phyloP scores from a whole-genome alignment of 768 basidiomycete genomes.

The Basidioascus undulatus region DNA sequence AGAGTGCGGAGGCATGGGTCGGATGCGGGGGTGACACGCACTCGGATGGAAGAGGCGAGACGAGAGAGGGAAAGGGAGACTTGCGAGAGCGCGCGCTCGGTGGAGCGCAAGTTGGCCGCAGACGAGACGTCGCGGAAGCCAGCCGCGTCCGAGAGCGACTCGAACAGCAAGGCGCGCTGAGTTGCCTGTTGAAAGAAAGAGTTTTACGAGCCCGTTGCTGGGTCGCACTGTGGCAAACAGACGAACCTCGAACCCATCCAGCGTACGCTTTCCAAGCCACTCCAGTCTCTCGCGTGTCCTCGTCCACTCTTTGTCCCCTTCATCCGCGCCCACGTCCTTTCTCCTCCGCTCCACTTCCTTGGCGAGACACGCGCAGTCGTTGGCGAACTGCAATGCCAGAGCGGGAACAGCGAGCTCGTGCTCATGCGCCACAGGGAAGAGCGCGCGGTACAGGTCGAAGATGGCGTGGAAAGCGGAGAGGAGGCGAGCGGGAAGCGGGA shows the following conservation, averaged over 20 bases:
- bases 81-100: slow-evolving; percentile 41
- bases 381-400: slow-evolving; percentile 47
- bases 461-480: too few species aligned
- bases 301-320: slow-evolving; percentile 27
- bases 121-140: slow-evolving; percentile 51
- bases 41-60: slow-evolving; percentile 47
- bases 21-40: slow-evolving; percentile 16
- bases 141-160: slow-evolving; percentile 29
- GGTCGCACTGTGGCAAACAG: slow-evolving; percentile 4
- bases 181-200: slow-evolving; percentile 22
- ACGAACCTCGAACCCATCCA: slow-evolving; percentile 43
- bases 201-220: neutral
- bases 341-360: slow-evolving; percentile 20
- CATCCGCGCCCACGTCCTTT: slow-evolving; percentile 11
- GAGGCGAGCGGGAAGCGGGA: too few species aligned
- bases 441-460: slow-evolving; percentile 53
- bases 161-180: slow-evolving; percentile 26
- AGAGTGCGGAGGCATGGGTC: neutral
- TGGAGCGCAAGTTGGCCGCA: slow-evolving; percentile 45
- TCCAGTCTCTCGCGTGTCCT: slow-evolving; percentile 31
- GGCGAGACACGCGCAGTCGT: slow-evolving; percentile 47
- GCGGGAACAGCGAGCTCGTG: slow-evolving; percentile 27
- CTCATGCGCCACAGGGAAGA: slow-evolving; percentile 42
- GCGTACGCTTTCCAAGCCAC: slow-evolving; percentile 41
- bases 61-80: slow-evolving; percentile 38